Conservation (phyloP, 805 yeast genomes). For the Zygotorulaspora danielsina region DNA sequence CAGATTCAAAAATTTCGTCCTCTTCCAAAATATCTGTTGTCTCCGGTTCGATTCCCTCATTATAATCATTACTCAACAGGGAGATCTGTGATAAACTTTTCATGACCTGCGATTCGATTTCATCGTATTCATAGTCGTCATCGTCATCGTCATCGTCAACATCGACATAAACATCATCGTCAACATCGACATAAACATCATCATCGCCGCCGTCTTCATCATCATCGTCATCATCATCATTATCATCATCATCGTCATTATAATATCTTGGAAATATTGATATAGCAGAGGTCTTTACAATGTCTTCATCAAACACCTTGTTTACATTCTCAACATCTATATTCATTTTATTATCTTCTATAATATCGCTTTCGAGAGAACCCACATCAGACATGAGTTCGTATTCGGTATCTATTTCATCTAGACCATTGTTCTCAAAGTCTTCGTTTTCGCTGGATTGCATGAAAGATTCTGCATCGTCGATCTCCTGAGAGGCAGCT, state of each 20-base stretch:
- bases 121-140: slow-evolving; percentile 32
- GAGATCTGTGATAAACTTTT: slow-evolving; percentile 5
- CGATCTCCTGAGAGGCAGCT: slow-evolving; percentile 10
- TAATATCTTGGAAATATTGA: neutral
- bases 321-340: neutral
- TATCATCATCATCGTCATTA: slow-evolving; percentile 5
- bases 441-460: slow-evolving; percentile 15
- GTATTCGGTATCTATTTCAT: slow-evolving; percentile 12
- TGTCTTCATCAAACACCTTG: neutral
- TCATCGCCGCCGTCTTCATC: neutral
- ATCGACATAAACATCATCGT: slow-evolving; percentile 3
- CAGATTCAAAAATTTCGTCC: neutral
- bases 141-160: slow-evolving; percentile 14
- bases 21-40: slow-evolving; percentile 2
- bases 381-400: slow-evolving; percentile 12
- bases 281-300: neutral
- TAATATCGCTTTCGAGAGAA: slow-evolving; percentile 12
- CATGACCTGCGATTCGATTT: slow-evolving; percentile 16
- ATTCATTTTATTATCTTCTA: neutral
- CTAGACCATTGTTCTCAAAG: slow-evolving; percentile 9
- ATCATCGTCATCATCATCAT: slow-evolving; percentile 5
- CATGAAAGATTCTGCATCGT: slow-evolving; percentile 12
- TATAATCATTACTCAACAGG: slow-evolving; percentile 6
- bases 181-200: slow-evolving; percentile 1
- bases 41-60: slow-evolving; percentile 5